Evolutionary conservation across 2,329 filamentous ascomycete species (phyloP), one percentile per base, ranked within the genome.

Genomic region (Knufia fluminis): DNA sequence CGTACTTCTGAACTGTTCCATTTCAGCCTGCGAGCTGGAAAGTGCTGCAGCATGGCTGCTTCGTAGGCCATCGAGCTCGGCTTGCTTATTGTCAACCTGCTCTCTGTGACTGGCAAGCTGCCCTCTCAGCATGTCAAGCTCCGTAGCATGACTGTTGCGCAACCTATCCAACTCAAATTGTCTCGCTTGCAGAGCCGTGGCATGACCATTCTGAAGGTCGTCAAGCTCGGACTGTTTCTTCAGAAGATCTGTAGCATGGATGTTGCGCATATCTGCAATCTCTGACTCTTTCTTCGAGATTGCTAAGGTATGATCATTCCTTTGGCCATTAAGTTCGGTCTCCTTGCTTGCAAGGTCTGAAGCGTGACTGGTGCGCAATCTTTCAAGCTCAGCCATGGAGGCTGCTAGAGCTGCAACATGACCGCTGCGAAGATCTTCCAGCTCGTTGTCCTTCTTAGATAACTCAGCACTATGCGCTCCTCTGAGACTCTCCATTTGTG

Each of bases 161-260:
- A 41, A 17, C 7, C 22, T 4, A 10, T 20, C 38, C 6, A 22
- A 19, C 19, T 41, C 22, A 8, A 10, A 8, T 41, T 41, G 9
- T 41, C 22, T 41, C 4, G 38, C n/a, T 17, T 14, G 4, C 9
- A 36, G 33, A 16, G 33, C 16, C 6, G 38, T 12, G 22, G 38
- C 38, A 41, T 41, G 38, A 3, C 9, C 10, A 23, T 41, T 24
- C 8, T 17, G 24, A 26, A 33, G 28, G n/a, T 32, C 42, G n/a
- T 45, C 26, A 7, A 45, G 28, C n/a, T 45, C 42, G n/a, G 20
- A n/a, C 23, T 43, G 19, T 23, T 43, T 43, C 20, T 28, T 28
- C 26, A 6, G 6, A 12, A 28, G 26, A 6, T 6, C 26, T 12
- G 33, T 8, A 36, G 33, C 33, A 36, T 36, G 33, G 16, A 14